phyloP scores from a whole-genome alignment of 768 basidiomycete genomes.

The Boletus rufocinnamomeus region DNA sequence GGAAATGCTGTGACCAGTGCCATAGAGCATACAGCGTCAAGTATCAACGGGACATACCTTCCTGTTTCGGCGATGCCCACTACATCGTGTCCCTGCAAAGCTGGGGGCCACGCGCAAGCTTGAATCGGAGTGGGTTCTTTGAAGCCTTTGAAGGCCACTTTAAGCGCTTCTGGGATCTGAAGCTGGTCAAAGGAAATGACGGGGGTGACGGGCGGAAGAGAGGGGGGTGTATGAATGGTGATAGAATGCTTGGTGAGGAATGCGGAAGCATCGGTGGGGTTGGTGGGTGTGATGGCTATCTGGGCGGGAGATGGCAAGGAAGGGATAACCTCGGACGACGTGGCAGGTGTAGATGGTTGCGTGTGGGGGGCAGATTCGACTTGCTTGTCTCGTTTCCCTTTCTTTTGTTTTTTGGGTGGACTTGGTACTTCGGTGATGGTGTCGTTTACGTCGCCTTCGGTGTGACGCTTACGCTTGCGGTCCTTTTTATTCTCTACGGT shows the following conservation, averaged over 20 bases:
- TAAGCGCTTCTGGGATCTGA: conserved; percentile 62
- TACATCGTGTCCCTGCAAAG: conserved; percentile 79
- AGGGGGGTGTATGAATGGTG: conserved; percentile 60
- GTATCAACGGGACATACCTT: conserved; percentile 45
- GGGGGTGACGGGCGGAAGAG: conserved; percentile 54
- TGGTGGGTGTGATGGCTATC: conserved; percentile 11
- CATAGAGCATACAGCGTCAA: conserved; percentile 1
- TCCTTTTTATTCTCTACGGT: conserved; percentile 20
- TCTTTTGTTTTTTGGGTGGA: conserved; percentile 30
- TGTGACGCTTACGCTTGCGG: conserved; percentile 29
- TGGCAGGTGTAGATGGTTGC: conserved; percentile 3
- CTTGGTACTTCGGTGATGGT: conserved; percentile 7
- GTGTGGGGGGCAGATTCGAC: background rate
- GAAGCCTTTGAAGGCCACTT: conserved; percentile 66
- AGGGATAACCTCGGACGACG: conserved; percentile 13
- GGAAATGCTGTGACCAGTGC: background rate
- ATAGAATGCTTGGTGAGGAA: conserved; percentile 76
- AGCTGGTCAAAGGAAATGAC: conserved; percentile 76
- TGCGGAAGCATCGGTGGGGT: conserved; percentile 46
- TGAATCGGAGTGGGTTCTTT: conserved; percentile 94
- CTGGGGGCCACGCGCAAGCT: conserved; percentile 91
- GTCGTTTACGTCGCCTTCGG: conserved; percentile 2
- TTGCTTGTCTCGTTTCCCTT: conserved; percentile 24
- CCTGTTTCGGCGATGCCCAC: conserved; percentile 98
- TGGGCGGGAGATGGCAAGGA: conserved; percentile 21